Percentiles rank a stretch among this genome's conserved stretches.
phyloP scores from a whole-genome alignment of 2,329 filamentous ascomycete genomes.

The Neofusicoccum cordaticola region DNA sequence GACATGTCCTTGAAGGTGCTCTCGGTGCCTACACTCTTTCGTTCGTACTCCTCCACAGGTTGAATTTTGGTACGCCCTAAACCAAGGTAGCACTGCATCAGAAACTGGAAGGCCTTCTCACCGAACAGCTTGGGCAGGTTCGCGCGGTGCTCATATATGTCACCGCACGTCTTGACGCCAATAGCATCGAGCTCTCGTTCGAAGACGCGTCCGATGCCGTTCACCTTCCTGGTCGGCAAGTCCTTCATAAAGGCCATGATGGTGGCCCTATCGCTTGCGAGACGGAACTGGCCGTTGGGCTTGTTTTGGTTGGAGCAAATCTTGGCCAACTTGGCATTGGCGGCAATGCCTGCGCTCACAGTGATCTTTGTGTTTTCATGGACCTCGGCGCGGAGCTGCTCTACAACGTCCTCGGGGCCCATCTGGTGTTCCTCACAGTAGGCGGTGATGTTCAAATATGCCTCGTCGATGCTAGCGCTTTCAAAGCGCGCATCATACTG shows the following conservation, averaged over 20 bases:
- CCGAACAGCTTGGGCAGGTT: conserved; percentile 78
- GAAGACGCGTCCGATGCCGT: conserved; percentile 90
- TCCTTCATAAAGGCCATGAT: conserved; percentile 85
- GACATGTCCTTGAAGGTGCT: conserved; percentile 83
- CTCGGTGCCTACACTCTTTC: conserved; percentile 93
- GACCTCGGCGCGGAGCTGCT: conserved; percentile 74
- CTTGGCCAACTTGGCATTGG: conserved; percentile 90
- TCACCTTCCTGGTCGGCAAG: conserved; percentile 84
- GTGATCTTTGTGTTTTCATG: conserved; percentile 76
- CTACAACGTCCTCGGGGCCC: conserved; percentile 69
- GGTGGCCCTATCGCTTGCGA: conserved; percentile 67
- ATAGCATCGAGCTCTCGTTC: conserved; percentile 87
- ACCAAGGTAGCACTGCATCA: conserved; percentile 80
- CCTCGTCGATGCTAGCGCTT: conserved; percentile 92
- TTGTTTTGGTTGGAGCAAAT: conserved; percentile 96
- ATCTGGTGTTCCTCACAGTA: conserved; percentile 72
- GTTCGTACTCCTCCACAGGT: conserved; percentile 82
- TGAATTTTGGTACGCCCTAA: conserved; percentile 81
- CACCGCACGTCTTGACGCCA: conserved; percentile 82
- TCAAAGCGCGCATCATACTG: conserved; percentile 91
- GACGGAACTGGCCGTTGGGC: conserved; percentile 83
- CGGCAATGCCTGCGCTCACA: conserved; percentile 89
- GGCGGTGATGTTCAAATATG: conserved; percentile 87
- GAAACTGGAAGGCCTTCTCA: conserved; percentile 84
- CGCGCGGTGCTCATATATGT: conserved; percentile 75